phyloP scores from a whole-genome alignment of 1,139 yeast species.

The Candida sp. region DNA sequence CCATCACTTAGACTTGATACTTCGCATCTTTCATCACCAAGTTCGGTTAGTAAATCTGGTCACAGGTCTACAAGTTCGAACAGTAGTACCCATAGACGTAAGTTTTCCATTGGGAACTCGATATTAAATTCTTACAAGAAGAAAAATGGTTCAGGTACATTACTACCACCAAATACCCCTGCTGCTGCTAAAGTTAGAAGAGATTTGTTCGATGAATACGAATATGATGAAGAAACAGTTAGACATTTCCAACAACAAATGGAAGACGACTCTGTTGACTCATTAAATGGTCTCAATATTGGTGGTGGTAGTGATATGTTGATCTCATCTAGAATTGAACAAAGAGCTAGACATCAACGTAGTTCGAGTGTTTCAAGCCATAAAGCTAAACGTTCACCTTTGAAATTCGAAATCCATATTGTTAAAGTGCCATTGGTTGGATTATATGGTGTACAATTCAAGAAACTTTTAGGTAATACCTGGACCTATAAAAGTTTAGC shows the following conservation, averaged over 20 bases:
- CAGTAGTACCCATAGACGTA: constrained; percentile 47
- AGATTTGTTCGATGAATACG: constrained; percentile 38
- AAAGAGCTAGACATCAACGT: constrained; percentile 37
- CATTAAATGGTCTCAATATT: constrained; percentile 44
- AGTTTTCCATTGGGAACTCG: constrained; percentile 60
- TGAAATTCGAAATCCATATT: constrained; percentile 87
- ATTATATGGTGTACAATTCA: constrained; percentile 91
- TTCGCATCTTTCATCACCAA: constrained; percentile 18
- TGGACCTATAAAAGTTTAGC: constrained; percentile 97
- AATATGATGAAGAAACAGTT: constrained; percentile 22
- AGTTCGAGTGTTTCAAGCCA: constrained; percentile 23
- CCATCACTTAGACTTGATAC: constrained; percentile 32
- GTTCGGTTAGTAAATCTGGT: constrained; percentile 13
- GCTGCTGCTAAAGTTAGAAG: constrained; percentile 42
- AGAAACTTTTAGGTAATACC: constrained; percentile 89
- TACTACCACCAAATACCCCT: constrained; percentile 50
- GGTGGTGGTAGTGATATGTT: constrained; percentile 68
- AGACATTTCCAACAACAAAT: constrained; percentile 15
- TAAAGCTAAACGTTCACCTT: constrained; percentile 38
- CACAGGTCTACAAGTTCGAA: constrained; percentile 20
- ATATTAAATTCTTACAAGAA: constrained; percentile 44
- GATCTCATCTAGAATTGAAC: constrained; percentile 57
- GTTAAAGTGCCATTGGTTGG: constrained; percentile 92
- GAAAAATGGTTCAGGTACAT: constrained; percentile 43
- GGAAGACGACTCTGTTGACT: constrained; percentile 63